Base-by-base conservation (phyloP, 176 grass and related monocot genomes). In the Oryza rufipogon region DNA sequence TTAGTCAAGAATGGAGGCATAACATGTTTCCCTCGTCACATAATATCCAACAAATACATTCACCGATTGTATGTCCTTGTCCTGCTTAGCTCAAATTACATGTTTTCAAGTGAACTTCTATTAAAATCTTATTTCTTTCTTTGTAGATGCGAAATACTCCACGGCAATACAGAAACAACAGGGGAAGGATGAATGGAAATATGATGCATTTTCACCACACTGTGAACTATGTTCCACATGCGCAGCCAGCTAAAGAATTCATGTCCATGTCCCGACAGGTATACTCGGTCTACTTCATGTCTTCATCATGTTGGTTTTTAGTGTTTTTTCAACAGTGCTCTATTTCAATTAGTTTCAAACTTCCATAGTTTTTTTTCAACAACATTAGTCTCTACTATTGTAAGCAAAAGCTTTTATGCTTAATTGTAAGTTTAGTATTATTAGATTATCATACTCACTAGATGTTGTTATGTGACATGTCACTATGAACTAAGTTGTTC, bases 171-270 rank as follows among this genome's bases (percentile, higher is more conserved):
- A 90, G 90, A 74, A 87, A 87, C 54, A 88, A 88, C 13, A 81
- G 80, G 15, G 90, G 83, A 14, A 78, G 93, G 41, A 81, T 90
- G 88, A 77, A 79, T 6, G 90, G 67, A 64, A 82, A 79, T 68
- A 80, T 87, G 78, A 74, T 91, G 84, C 75, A 87, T 54, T 66
- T 83, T 71, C 78, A 81, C 11, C 92, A 87, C 23, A 12, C 80
- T 39, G 26, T 86, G 36, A 75, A 76, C 49, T 89, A 91, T 68
- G 63, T 89, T 14, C 46, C 87, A 45, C 87, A 89, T 72, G n/a
- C 75, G 76, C 89, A 89, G 46, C 79, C 86, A 86, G 26, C 85
- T 65, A 95, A 92, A 88, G 87, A 95, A 78, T 56, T 68, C 34
- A 73, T 90, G 83, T 87, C 83, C 9, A 56, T 83, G 88, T 32